These are phyloP conservation scores for Entomophthora muscae DNA, from an alignment of 371 early-diverging fungal species.

Conservation along the genomic window DNA sequence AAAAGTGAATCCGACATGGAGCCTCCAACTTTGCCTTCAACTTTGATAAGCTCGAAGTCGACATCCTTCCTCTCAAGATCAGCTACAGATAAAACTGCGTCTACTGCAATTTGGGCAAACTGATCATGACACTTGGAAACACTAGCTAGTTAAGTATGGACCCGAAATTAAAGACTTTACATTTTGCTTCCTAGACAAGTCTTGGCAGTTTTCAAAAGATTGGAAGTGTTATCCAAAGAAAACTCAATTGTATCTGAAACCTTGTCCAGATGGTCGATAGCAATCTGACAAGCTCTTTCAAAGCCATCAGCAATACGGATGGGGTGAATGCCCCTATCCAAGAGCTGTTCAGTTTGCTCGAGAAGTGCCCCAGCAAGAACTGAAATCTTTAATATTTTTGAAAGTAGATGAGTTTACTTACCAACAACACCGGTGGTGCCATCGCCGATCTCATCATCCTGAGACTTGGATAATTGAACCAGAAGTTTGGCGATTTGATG, in stretches of 20 bases:
- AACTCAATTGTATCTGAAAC: conserved; percentile 86
- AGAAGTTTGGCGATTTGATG: conserved; percentile 98
- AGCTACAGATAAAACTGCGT: conserved; percentile 94
- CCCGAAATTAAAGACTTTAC: conserved; percentile 41
- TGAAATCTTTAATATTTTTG: conserved; percentile 87
- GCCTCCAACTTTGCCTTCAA: conserved; percentile 97
- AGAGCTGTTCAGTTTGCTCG: conserved; percentile 89
- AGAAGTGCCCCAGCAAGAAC: conserved; percentile 97
- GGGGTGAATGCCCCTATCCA: conserved; percentile 98
- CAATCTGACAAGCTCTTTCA: conserved; percentile 89
- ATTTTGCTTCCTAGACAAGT: conserved; percentile 98
- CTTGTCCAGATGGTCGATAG: conserved; percentile 76
- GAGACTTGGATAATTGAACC: conserved; percentile 94
- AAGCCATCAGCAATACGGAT: conserved; percentile 98
- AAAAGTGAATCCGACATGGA: conserved; percentile 84
- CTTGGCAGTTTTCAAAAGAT: conserved; percentile 92
- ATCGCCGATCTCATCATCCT: conserved; percentile 99
- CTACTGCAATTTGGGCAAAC: conserved; percentile 96
- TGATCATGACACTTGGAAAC: conserved; percentile 95
- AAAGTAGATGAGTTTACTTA: conserved; percentile 18
- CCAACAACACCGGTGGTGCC: conserved; percentile 99
- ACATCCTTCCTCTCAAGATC: conserved; percentile 98
- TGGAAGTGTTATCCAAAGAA: conserved; percentile 56
- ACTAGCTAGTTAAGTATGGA: conserved; percentile 30
- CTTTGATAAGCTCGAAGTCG: conserved; percentile 99